Evolutionary conservation across 2,329 filamentous ascomycete species (phyloP), one percentile per base, ranked within the genome.

Genomic region (Alternaria triticimaculans): DNA sequence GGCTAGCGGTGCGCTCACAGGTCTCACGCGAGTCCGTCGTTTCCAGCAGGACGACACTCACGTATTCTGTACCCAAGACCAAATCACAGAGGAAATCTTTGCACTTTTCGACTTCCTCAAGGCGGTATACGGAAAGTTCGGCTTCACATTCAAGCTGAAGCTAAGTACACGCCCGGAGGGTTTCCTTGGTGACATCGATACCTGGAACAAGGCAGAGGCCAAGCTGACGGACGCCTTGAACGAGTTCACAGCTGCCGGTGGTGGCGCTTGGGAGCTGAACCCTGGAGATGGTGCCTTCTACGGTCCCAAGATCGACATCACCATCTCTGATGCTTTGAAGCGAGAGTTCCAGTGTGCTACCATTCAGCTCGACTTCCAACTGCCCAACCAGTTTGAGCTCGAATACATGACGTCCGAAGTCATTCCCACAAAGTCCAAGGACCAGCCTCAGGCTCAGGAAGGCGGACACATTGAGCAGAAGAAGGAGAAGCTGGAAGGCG

Each of bases 1-100:
- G 82, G 90, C 94, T 33, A 97, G 94, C 2, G 96, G 96, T 58
- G 95, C 96, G 5, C 85, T 99, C 46, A 92, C 90, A 49, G 96
- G 96, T 33, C 86, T 99, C 67, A 98, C 96, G 3, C 89, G 96
- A 80, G 95, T 98, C 11, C 90, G 96, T 53, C 89, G 94, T 71
- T 98, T 99, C 84, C 92, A 96, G 79, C 95, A 98, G 82, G 96
- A 99, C 74, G 96, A 99, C 80, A 92, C 92, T 3, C 96, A 99
- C 80, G 96, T 97, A 71, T 97, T 99, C 86, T 97, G 94, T 82
- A 90, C 90, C 23, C 88, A 93, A 72, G 90, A 93, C 64, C 93
- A 96, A 81, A 88, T 92, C 72, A 85, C 84, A 72, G 84, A 87
- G 54, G 93, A 97, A 77, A 94, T 98, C 45, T 89, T 90, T 60